A percentile compares a stretch with the other conserved stretches of the same genome.
These are phyloP conservation scores for Daldinia caldariorum DNA, from an alignment of 495 filamentous ascomycete species.

Conservation along the genomic window DNA sequence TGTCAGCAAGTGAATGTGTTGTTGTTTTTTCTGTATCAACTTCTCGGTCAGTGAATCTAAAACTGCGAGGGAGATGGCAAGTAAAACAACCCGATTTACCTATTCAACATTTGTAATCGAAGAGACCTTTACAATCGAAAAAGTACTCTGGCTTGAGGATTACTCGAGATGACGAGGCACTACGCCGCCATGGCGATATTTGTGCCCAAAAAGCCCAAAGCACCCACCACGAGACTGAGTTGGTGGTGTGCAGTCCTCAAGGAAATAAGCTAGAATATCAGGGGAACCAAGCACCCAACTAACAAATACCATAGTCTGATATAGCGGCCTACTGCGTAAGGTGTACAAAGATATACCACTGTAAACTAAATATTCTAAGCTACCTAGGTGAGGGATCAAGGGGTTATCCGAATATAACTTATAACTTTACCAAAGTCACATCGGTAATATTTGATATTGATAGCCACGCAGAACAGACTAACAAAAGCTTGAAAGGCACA, in stretches of 20 bases:
- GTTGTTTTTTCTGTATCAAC: not conserved
- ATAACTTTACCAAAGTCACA: too few relatives aligned
- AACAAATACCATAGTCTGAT: not conserved
- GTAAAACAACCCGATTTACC: not conserved
- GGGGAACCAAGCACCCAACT: not conserved
- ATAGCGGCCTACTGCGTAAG: not conserved
- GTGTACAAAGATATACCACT: not conserved
- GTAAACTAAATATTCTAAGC: not conserved
- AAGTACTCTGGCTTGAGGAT: too few relatives aligned
- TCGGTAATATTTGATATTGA: not conserved
- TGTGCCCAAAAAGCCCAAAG: conserved; percentile 1
- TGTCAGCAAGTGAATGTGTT: not conserved
- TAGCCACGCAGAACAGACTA: not conserved
- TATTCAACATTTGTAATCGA: too few relatives aligned
- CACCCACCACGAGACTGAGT: not conserved
- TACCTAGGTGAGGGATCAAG: not conserved
- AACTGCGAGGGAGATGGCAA: not conserved
- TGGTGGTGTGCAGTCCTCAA: not conserved
- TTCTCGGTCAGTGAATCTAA: not conserved
- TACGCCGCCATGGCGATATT: not conserved
- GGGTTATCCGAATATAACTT: not conserved
- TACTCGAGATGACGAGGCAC: not conserved
- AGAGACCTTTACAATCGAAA: too few relatives aligned
- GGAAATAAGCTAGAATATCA: not conserved
- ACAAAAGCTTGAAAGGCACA: not conserved